Evolutionary conservation across 495 filamentous ascomycete species (phyloP).

Genomic region (Melanomma pulvis-pyrius): DNA sequence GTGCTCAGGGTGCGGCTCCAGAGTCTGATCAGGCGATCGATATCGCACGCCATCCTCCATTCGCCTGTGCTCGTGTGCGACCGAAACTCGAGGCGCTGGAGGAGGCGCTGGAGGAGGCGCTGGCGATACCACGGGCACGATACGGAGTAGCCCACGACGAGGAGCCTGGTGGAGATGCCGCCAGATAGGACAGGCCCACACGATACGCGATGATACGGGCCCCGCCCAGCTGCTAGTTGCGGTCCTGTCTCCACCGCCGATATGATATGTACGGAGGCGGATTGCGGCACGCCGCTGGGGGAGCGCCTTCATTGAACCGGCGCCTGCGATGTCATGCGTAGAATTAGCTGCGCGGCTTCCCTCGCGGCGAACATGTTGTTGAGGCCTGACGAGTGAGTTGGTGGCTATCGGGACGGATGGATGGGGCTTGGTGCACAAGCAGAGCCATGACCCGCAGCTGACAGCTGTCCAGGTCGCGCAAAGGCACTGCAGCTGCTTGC

Average conservation of each 20-base stretch:
- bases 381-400: background rate
- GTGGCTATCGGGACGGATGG: slow-evolving; percentile 14
- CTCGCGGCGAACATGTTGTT: background rate
- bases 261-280: background rate
- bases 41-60: background rate
- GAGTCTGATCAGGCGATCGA: slow-evolving; percentile 4
- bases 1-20: slow-evolving; percentile 23
- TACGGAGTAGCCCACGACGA: background rate
- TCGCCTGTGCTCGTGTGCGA: background rate
- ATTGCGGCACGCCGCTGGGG: slow-evolving; percentile 8
- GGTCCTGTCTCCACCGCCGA: background rate
- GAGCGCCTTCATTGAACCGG: background rate
- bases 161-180: background rate
- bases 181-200: background rate
- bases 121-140: background rate
- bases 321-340: slow-evolving; percentile 1
- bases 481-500: background rate
- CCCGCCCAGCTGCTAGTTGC: background rate
- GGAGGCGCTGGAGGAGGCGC: no score
- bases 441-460: background rate
- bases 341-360: background rate
- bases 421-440: background rate
- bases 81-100: no score
- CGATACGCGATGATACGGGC: background rate
- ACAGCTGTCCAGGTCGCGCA: background rate